Evolutionary conservation across 2,329 filamentous ascomycete species (phyloP), one percentile per base, ranked within the genome.

Genomic region (Fusarium armeniacum): DNA sequence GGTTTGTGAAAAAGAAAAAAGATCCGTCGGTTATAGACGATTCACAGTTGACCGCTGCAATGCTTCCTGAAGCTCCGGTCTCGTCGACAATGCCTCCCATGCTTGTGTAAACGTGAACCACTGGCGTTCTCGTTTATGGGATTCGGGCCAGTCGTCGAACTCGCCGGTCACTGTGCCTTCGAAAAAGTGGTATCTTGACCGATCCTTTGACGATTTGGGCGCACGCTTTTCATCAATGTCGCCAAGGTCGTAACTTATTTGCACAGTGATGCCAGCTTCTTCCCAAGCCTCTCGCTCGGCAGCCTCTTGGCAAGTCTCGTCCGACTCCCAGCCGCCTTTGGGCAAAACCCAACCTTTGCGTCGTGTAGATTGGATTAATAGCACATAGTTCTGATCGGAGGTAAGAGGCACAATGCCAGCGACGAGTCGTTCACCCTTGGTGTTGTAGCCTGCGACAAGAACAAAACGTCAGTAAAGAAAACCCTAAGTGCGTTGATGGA

Each of bases 251-350:
- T 91, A 91, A 75, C 91, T 90, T 79, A 98, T 90, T 62, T 88
- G 91, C 80, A 95, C 92, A 75, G 92, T 86, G 76, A 98, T 97
- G 76, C 96, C 96, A 43, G 94, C 96, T 83, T 98, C 96, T 83
- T 98, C 96, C 96, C 96, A 98, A 65, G 96, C 96, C 81, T 99
- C 96, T 73, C 96, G 85, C 85, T 91, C 81, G 58, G 96, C 96
- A 60, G 96, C 93, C 78, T 95, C 88, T 67, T 91, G 89, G 69
- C 93, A 96, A 67, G 90, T 88, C 82, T 99, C 96, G 81, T 99
- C 96, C 35, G 90, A 91, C 81, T 99, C 96, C 94, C 96, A 99
- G 65, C 96, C 96, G 77, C 96, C 96, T 80, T 99, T 99, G 65
- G 96, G 96, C 62, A 99, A 86, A 44, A 99, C 96, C 96, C 96